Conservation (phyloP, 1,139 yeast genomes). For the Suhomyces ambrosiae region DNA sequence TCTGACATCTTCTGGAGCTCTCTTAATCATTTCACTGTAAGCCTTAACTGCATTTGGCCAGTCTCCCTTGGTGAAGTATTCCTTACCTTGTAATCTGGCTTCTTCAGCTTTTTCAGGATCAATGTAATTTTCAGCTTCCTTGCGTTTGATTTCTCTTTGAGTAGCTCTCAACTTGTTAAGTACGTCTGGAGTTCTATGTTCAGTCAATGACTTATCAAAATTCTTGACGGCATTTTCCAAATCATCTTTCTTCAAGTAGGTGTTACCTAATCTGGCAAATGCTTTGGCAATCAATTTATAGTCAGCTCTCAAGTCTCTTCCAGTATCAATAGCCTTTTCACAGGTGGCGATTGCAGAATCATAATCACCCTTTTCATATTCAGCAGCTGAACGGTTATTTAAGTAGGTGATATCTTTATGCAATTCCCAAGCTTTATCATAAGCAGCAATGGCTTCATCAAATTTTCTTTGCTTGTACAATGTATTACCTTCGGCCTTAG, state of each 20-base stretch:
- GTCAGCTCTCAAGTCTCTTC: constrained; percentile 88
- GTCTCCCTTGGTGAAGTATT: constrained; percentile 83
- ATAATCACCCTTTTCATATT: constrained; percentile 91
- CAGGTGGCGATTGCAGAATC: constrained; percentile 84
- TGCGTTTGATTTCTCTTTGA: constrained; percentile 79
- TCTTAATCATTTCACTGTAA: constrained; percentile 91
- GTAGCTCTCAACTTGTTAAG: constrained; percentile 83
- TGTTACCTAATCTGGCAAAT: constrained; percentile 86
- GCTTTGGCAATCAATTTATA: constrained; percentile 91
- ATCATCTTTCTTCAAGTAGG: constrained; percentile 75
- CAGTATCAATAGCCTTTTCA: constrained; percentile 80
- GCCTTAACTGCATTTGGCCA: constrained; percentile 97
- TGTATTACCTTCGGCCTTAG: constrained; percentile 83
- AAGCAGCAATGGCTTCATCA: constrained; percentile 87
- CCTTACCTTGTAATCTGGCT: constrained; percentile 92
- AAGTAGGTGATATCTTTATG: constrained; percentile 87
- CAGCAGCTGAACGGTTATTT: constrained; percentile 97
- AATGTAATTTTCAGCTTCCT: constrained; percentile 76
- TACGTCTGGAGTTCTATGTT: constrained; percentile 95
- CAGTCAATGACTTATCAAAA: constrained; percentile 92
- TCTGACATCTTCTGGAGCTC: constrained; percentile 95
- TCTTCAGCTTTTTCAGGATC: constrained; percentile 94
- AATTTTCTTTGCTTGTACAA: constrained; percentile 86
- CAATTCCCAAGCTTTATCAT: constrained; percentile 84
- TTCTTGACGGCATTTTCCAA: constrained; percentile 70